phyloP scores from a whole-genome alignment of 768 basidiomycete species.

The Serendipita indica region DNA sequence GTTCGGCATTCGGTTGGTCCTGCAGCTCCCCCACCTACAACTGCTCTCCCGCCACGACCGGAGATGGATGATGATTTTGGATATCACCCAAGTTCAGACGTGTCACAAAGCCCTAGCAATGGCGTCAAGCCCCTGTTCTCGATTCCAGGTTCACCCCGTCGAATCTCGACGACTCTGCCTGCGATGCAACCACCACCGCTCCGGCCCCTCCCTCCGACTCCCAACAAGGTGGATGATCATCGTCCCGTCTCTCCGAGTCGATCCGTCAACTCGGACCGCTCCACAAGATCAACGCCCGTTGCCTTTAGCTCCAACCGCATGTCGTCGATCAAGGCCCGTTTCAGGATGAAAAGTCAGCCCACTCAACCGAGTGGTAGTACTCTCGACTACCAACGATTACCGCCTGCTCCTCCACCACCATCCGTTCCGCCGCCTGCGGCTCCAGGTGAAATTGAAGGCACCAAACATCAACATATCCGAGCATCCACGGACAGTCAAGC shows the following conservation, averaged over 20 bases:
- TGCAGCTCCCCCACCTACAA: constrained; percentile 49
- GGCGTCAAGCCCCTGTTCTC: constrained; percentile 23
- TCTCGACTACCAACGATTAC: neutral
- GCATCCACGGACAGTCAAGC: neutral
- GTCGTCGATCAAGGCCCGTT: constrained; percentile 44
- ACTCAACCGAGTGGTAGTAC: neutral
- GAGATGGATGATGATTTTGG: constrained; percentile 33
- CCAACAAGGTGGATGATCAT: neutral
- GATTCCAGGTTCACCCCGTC: constrained; percentile 34
- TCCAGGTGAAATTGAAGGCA: neutral
- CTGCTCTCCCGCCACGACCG: constrained; percentile 48
- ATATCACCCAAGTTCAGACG: constrained; percentile 17
- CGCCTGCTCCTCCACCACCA: constrained; percentile 24
- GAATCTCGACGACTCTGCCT: constrained; percentile 18
- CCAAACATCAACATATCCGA: neutral
- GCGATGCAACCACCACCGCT: constrained; percentile 31
- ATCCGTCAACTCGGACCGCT: neutral
- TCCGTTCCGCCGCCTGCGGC: constrained; percentile 16
- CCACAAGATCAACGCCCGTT: constrained; percentile 19
- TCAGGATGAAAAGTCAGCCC: constrained; percentile 44
- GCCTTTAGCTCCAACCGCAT: neutral
- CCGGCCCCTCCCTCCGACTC: constrained; percentile 26
- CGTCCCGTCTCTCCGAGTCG: neutral
- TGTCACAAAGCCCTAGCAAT: constrained; percentile 25
- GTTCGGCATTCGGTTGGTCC: constrained; percentile 44